Conservation (phyloP, 345 rosid genomes). For the Pistacia vera region DNA sequence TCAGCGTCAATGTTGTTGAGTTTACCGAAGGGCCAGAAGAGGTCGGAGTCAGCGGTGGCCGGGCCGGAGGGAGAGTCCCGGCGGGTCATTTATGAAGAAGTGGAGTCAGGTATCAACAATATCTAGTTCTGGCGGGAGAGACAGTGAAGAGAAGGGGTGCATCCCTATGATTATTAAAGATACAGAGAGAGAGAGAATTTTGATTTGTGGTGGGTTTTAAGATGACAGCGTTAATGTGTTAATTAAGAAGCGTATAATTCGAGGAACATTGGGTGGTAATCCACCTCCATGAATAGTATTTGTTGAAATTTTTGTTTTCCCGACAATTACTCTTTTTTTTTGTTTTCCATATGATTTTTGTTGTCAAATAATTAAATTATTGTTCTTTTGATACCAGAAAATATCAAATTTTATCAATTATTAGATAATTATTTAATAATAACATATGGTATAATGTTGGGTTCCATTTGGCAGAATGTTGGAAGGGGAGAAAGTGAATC, state of each 20-base stretch:
- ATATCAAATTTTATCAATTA: no score
- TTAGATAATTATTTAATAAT: no score
- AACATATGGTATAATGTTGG: no score
- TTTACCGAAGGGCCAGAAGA: slow-evolving; percentile 74
- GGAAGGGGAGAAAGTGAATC: no score
- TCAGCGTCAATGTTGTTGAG: slow-evolving; percentile 56
- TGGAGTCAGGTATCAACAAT: slow-evolving; percentile 5
- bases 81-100: slow-evolving; percentile 37
- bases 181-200: slow-evolving; percentile 16
- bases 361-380: no score
- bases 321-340: background rate
- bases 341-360: no score
- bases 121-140: slow-evolving; percentile 38
- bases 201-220: slow-evolving; percentile 16
- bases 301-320: background rate
- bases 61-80: slow-evolving; percentile 53
- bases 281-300: background rate
- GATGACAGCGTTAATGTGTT: slow-evolving; percentile 38
- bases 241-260: slow-evolving; percentile 15
- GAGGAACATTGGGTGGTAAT: slow-evolving; percentile 13
- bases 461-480: no score
- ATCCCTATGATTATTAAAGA: slow-evolving; percentile 15
- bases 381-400: no score
- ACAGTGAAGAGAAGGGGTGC: slow-evolving; percentile 37
- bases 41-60: slow-evolving; percentile 43